phyloP scores from a whole-genome alignment of 2,329 filamentous ascomycete species.

The Metarhizium album region DNA sequence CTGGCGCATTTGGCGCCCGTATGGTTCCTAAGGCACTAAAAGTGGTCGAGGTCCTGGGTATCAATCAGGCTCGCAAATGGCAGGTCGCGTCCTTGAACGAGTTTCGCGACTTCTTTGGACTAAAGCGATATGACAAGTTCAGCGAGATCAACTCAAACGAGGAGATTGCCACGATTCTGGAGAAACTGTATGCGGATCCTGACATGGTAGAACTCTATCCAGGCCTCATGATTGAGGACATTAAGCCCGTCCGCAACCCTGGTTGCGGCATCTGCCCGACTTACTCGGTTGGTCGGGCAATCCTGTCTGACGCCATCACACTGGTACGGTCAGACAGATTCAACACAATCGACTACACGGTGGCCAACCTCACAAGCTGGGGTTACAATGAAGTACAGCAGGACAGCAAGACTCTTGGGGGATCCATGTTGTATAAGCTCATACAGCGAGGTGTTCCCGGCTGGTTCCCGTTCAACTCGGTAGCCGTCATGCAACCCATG shows the following conservation, averaged over 20 bases:
- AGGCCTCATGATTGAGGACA: constrained; percentile 51
- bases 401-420: constrained; percentile 25
- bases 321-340: constrained; percentile 50
- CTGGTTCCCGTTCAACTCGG: constrained; percentile 29
- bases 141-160: constrained; percentile 46
- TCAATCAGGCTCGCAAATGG: constrained; percentile 51
- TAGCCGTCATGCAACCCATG: constrained; percentile 34
- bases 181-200: constrained; percentile 50
- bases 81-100: constrained; percentile 52
- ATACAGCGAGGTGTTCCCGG: constrained; percentile 33
- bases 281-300: constrained; percentile 43
- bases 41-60: constrained; percentile 51
- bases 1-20: constrained; percentile 47
- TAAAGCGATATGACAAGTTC: constrained; percentile 46
- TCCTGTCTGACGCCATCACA: constrained; percentile 49
- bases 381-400: constrained; percentile 25
- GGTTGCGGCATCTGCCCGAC: constrained; percentile 42
- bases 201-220: constrained; percentile 62
- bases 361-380: constrained; percentile 31
- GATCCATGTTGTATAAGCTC: constrained; percentile 35
- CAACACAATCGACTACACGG: constrained; percentile 39
- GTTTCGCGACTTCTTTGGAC: constrained; percentile 51
- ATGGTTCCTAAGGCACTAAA: constrained; percentile 49
- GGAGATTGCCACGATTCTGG: constrained; percentile 43
- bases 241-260: constrained; percentile 38